Evolutionary conservation across 306 rosid genomes (phyloP).

Genomic region (Begonia loranthoides): DNA sequence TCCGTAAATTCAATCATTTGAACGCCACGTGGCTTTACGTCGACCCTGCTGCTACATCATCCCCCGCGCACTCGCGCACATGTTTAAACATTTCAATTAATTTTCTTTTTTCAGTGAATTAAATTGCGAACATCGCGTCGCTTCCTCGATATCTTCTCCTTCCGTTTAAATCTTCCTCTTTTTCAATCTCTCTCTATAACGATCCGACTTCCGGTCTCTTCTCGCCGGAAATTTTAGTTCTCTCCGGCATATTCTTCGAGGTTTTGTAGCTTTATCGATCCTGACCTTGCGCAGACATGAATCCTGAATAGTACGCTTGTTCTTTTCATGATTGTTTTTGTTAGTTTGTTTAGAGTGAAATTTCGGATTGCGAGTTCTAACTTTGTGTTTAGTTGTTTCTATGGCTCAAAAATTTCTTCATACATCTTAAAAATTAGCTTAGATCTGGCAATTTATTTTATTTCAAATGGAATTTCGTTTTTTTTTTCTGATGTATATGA

Average conservation of each 20-base stretch:
- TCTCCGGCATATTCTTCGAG: neutral
- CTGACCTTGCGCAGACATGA: constrained; percentile 37
- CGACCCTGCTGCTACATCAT: too few species aligned
- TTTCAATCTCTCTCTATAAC: constrained; percentile 8
- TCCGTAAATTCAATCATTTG: too few species aligned
- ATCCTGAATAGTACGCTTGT: constrained; percentile 86
- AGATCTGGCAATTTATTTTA: constrained; percentile 22
- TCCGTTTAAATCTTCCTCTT: too few species aligned
- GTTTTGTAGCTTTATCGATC: constrained; percentile 15
- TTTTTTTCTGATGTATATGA: neutral
- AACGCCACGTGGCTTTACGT: too few species aligned
- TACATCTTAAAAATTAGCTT: constrained; percentile 9
- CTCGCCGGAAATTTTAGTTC: constrained; percentile 18
- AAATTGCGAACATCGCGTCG: neutral
- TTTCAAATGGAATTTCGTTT: neutral
- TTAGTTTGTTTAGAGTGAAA: neutral
- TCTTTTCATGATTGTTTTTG: neutral
- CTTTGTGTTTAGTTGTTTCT: neutral
- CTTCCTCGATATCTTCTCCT: neutral
- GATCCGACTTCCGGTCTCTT: constrained; percentile 6
- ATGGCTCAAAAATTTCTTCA: neutral
- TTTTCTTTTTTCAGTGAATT: constrained; percentile 14
- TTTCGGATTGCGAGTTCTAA: constrained; percentile 1
- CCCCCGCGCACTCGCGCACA: too few species aligned
- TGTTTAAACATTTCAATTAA: too few species aligned